Conservation (phyloP, 805 yeast genomes). For the Nakazawaea pomicola region DNA sequence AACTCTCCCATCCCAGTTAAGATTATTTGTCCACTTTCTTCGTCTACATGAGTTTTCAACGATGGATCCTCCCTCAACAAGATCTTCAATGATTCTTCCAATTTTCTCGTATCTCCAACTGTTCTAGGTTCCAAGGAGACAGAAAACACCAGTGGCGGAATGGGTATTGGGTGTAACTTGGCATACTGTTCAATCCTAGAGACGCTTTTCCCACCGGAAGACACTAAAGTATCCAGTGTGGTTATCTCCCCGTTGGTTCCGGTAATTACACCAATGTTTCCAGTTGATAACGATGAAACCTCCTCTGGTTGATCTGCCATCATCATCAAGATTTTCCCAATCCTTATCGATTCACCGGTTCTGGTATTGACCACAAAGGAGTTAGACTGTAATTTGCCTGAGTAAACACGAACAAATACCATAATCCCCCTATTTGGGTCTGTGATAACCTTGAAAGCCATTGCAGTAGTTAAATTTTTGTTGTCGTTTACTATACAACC, state of each 20-base stretch:
- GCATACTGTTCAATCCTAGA: constrained; percentile 37
- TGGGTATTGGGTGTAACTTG: constrained; percentile 64
- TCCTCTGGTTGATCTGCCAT: constrained; percentile 85
- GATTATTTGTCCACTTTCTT: constrained; percentile 84
- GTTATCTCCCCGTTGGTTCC: constrained; percentile 63
- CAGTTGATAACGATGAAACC: constrained; percentile 56
- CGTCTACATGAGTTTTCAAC: constrained; percentile 62
- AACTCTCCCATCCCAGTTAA: constrained; percentile 97
- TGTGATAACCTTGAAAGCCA: constrained; percentile 88
- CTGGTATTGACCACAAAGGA: constrained; percentile 62
- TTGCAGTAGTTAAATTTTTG: constrained; percentile 62
- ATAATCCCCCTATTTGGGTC: constrained; percentile 80
- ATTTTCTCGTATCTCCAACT: constrained; percentile 69
- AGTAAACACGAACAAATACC: constrained; percentile 84
- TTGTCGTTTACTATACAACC: constrained; percentile 54
- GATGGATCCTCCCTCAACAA: constrained; percentile 91
- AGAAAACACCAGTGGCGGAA: constrained; percentile 93
- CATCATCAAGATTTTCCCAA: constrained; percentile 72
- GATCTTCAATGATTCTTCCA: constrained; percentile 64
- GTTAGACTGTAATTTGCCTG: constrained; percentile 67
- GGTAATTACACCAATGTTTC: constrained; percentile 88
- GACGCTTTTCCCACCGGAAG: constrained; percentile 41
- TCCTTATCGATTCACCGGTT: constrained; percentile 59
- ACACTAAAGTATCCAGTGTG: constrained; percentile 88
- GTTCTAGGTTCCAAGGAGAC: constrained; percentile 79